These are phyloP conservation scores for Agrocybe praecox DNA, from an alignment of 768 basidiomycete species.

Conservation along the genomic window DNA sequence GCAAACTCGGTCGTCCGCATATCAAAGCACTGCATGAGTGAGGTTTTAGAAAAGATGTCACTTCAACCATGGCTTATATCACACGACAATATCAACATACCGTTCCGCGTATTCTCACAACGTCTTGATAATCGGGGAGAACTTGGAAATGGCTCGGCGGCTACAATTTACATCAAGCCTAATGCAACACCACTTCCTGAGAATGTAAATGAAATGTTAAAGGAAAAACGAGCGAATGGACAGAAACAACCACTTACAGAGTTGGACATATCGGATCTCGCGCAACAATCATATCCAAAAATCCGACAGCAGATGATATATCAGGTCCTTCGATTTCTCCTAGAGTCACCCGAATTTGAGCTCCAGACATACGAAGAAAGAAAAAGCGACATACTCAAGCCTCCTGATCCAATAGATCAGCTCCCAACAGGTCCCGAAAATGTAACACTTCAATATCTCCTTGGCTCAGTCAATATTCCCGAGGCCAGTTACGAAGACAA, in stretches of 20 bases:
- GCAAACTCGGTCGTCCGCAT: slow-evolving; percentile 23
- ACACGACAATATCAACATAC: slow-evolving; percentile 39
- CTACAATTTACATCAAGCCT: slow-evolving; percentile 32
- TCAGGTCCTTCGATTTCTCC: too few relatives aligned
- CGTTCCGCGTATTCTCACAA: slow-evolving; percentile 38
- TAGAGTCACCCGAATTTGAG: too few relatives aligned
- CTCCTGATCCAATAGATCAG: slow-evolving; percentile 18
- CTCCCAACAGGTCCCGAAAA: slow-evolving; percentile 29
- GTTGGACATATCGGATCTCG: too few relatives aligned
- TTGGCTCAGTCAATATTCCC: slow-evolving; percentile 34
- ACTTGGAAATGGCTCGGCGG: slow-evolving; percentile 37
- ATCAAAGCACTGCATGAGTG: slow-evolving; percentile 22
- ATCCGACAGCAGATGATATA: too few relatives aligned
- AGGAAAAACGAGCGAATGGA: slow-evolving; percentile 21
- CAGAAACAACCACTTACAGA: slow-evolving; percentile 21
- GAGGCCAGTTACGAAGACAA: slow-evolving; percentile 45
- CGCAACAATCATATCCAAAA: slow-evolving; percentile 5
- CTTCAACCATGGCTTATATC: slow-evolving; percentile 33
- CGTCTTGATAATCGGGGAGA: slow-evolving; percentile 33
- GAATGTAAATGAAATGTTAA: slow-evolving; percentile 18
- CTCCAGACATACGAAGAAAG: not conserved
- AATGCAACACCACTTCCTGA: slow-evolving; percentile 16
- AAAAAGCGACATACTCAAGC: slow-evolving; percentile 7
- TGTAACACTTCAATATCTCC: slow-evolving; percentile 33
- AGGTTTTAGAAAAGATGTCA: slow-evolving; percentile 26